Evolutionary conservation across 2,329 filamentous ascomycete genomes (phyloP), one percentile per base, ranked within the genome.

Genomic region (Graphilbum sp.): DNA sequence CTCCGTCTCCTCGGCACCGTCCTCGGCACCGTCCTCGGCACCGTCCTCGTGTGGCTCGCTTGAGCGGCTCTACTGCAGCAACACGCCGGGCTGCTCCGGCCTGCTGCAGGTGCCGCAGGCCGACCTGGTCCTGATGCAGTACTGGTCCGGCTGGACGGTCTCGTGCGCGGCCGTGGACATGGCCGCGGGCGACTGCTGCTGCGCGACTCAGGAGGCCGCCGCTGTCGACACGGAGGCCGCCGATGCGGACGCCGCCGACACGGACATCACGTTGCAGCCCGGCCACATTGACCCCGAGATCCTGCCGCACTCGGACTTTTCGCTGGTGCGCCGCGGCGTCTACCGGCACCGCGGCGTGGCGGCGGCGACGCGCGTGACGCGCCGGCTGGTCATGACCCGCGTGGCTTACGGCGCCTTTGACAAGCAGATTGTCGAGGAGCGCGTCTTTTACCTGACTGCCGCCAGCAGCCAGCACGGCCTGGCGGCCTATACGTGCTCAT

Each of bases 401-500:
- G 35, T 38, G 13, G 20, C 39, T 4, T 24, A 20, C 8, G 39
- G 35, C 35, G 25, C 34, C 24, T 35, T 32, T 16, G 36, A 29
- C 32, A 31, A 35, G n/a, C 35, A 20, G 25, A n/a, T 41, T 3
- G 39, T 41, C 10, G 39, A 41, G 27, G 39, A 41, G 35, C 39
- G 39, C 20, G 18, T 32, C 19, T 38, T 41, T 20, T 38, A 20
- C n/a, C 27, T 41, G 19, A 30, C 24, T 6, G 34, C 27, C 23
- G 20, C 27, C 3, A 10, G 5, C 6, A 29, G 32, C n/a, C 29
- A 12, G 17, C n/a, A 5, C n/a, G 8, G 15, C 10, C 30, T 32
- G 30, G 30, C 30, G 7, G n/a, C 16, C 15, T 18, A 17, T 13
- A 6, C 30, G 7, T 5, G 6, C 30, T 16, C 30, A 6, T 32